Evolutionary conservation across 2,329 filamentous ascomycete genomes (phyloP), one percentile per base, ranked within the genome.

Genomic region (Drechslerella stenobrocha): DNA sequence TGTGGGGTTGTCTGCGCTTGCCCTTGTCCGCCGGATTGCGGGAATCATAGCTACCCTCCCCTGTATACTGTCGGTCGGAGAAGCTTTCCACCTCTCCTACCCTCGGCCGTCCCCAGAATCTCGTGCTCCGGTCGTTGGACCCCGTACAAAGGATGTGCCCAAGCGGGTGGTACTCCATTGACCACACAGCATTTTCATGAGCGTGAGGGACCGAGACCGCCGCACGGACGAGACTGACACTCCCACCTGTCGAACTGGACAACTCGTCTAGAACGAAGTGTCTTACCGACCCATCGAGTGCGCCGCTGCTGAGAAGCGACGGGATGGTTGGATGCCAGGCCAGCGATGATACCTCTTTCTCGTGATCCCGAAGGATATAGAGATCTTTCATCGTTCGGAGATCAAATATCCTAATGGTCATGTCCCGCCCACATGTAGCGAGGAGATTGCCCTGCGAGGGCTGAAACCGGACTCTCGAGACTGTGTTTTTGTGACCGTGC

Each of bases 301-400:
- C 90, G 64, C 91, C 93, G 0, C 92, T 96, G 55, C 88, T 93
- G 30, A 98, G 83, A 40, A 98, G 80, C 60, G 89, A 90, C 56
- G 89, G 84, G 75, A 97, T 93, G 52, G 96, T 84, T 0, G 93
- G 93, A 77, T 98, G 93, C 90, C 92, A 98, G 2, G 89, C 82
- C 51, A 98, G 78, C 0, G 90, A 95, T 9, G 90, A 92, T 66
- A 98, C 89, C 71, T 96, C 93, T 77, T 96, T 97, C 72, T 97
- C 91, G 75, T 97, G 91, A 5, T 93, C 93, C 72, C 92, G 88
- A 20, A 98, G 83, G 46, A 97, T 83, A 72, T 90, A 89, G 58
- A 97, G 91, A 76, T 98, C 93, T 70, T 93, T 88, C 93, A 98
- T 97, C 88, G 96, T 96, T 48, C 93, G 85, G 58, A 98, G 81